Conservation (phyloP, 1,284 basidiomycete species). For the Ustilago sp. region DNA sequence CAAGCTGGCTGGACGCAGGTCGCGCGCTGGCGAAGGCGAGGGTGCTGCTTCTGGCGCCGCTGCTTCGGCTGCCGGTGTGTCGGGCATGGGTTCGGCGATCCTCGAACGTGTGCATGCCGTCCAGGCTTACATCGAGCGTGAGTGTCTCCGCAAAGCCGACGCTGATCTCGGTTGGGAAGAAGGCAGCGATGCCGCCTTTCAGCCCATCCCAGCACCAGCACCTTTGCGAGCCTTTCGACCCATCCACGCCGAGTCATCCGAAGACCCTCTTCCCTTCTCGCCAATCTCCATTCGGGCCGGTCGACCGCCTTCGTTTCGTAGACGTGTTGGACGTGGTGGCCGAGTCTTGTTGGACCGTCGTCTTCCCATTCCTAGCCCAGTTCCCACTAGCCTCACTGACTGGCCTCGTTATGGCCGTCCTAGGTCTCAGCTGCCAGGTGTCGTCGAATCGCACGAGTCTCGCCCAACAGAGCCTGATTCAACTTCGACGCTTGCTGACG, state of each 20-base stretch:
- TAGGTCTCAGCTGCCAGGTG: constrained; percentile 17
- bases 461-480: constrained; percentile 12
- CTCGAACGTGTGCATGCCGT: constrained; percentile 65
- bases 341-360: constrained; percentile 66
- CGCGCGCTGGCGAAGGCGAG: constrained; percentile 45
- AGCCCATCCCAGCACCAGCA: constrained; percentile 58
- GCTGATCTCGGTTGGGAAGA: constrained; percentile 67
- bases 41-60: constrained; percentile 27
- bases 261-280: constrained; percentile 42
- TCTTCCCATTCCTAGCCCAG: constrained; percentile 63
- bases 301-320: constrained; percentile 66
- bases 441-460: constrained; percentile 12
- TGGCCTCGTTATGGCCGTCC: constrained; percentile 56
- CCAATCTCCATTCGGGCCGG: constrained; percentile 54
- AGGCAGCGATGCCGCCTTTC: constrained; percentile 64
- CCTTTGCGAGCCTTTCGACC: constrained; percentile 63
- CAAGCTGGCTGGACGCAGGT: constrained; percentile 56
- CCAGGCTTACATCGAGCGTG: constrained; percentile 67
- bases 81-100: constrained; percentile 73
- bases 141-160: constrained; percentile 59
- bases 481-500: constrained; percentile 19
- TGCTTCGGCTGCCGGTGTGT: constrained; percentile 36
- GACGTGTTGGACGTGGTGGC: constrained; percentile 66
- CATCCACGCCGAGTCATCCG: constrained; percentile 59
- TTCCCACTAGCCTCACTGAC: constrained; percentile 60